phyloP scores from a whole-genome alignment of 192 early-diverging fungal genomes.

The Coemansia reversa region DNA sequence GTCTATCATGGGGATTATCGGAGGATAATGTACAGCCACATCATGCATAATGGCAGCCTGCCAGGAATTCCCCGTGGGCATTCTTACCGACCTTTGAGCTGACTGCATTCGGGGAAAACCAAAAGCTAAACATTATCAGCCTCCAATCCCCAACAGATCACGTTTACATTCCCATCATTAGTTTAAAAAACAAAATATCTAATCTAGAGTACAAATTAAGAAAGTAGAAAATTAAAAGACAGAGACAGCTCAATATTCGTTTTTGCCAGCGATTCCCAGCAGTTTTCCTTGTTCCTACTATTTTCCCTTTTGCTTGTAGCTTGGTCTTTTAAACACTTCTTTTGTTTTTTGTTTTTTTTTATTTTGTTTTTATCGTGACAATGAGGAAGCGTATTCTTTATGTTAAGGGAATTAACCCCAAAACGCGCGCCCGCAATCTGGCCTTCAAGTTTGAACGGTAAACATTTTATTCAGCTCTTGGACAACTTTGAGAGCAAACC shows the following conservation, averaged over 20 bases:
- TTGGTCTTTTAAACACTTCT: background rate
- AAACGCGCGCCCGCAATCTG: background rate
- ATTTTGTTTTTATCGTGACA: background rate
- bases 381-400: background rate
- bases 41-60: too few species aligned
- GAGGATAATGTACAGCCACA: background rate
- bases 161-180: background rate
- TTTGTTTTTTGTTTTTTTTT: background rate
- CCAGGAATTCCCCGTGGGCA: too few species aligned
- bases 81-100: too few species aligned
- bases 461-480: background rate
- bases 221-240: background rate
- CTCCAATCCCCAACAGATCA: background rate
- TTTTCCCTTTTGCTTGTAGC: background rate
- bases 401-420: background rate
- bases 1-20: background rate
- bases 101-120: too few species aligned
- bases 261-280: background rate
- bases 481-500: background rate
- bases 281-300: background rate
- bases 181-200: background rate
- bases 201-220: background rate
- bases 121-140: too few species aligned
- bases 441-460: background rate
- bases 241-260: background rate